Conservation (phyloP, 306 rosid species). For the Medicago lupulina region DNA sequence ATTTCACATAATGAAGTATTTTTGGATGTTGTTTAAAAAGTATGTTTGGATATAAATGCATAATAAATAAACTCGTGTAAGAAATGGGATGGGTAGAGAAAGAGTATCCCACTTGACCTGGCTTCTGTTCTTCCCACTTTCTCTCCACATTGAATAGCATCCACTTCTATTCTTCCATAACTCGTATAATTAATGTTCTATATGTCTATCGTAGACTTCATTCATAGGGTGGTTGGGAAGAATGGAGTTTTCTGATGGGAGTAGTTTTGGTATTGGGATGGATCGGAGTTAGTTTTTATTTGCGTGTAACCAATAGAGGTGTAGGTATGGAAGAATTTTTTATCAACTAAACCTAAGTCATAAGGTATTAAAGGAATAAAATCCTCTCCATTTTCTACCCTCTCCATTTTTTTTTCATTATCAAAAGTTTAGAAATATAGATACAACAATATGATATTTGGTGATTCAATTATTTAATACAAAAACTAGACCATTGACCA, state of each 20-base stretch:
- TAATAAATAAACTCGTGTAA: not conserved
- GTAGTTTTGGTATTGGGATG: not conserved
- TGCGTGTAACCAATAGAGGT: too few relatives aligned
- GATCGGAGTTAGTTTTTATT: too few relatives aligned
- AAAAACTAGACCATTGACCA: too few relatives aligned
- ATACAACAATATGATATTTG: too few relatives aligned
- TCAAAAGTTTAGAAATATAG: too few relatives aligned
- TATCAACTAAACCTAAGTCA: too few relatives aligned
- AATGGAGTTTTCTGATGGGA: conserved; percentile 14
- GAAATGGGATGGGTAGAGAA: conserved; percentile 4
- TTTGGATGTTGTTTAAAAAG: not conserved
- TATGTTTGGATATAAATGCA: not conserved
- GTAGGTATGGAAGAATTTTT: too few relatives aligned
- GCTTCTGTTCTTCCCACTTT: conserved; percentile 36
- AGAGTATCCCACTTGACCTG: conserved; percentile 38
- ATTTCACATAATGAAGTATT: too few relatives aligned
- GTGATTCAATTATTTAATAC: too few relatives aligned
- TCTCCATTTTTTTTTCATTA: too few relatives aligned
- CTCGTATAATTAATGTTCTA: conserved; percentile 23
- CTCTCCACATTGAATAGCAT: conserved; percentile 46
- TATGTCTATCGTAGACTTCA: conserved; percentile 31
- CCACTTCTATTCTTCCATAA: not conserved
- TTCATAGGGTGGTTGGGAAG: conserved; percentile 30
- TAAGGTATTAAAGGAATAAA: too few relatives aligned
- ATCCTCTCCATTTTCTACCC: too few relatives aligned